Evolutionary conservation across 441 rosid genomes (phyloP).

Genomic region (Theobroma grandiflorum): DNA sequence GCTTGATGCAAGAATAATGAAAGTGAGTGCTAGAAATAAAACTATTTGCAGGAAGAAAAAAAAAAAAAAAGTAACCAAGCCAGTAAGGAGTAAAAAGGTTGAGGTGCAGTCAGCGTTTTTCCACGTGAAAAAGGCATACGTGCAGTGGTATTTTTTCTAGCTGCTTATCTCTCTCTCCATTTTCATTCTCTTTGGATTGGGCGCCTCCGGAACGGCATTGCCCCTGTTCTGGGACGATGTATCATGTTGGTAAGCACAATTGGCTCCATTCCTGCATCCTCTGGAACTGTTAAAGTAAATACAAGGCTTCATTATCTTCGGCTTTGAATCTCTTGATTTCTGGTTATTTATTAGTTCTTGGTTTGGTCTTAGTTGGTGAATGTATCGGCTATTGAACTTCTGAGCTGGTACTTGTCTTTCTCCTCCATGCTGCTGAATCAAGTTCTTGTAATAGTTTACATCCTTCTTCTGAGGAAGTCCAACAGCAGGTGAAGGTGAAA

Average conservation of each 20-base stretch:
- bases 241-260: conserved; percentile 86
- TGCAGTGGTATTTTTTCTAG: conserved; percentile 30
- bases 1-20: conserved; percentile 26
- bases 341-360: conserved; percentile 58
- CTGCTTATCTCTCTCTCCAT: conserved; percentile 87
- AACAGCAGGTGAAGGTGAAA: conserved; percentile 43
- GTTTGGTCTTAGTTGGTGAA: conserved; percentile 53
- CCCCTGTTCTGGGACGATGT: conserved; percentile 58
- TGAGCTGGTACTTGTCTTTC: conserved; percentile 74
- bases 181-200: conserved; percentile 83
- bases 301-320: conserved; percentile 90
- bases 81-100: conserved; percentile 24
- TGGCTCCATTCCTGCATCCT: conserved; percentile 94
- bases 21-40: conserved; percentile 26
- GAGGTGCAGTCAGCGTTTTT: conserved; percentile 39
- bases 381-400: conserved; percentile 48
- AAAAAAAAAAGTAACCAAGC: conserved; percentile 28
- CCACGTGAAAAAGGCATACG: conserved; percentile 31
- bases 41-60: conserved; percentile 33
- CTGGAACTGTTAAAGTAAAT: conserved; percentile 83
- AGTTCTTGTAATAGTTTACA: conserved; percentile 80
- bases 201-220: conserved; percentile 55
- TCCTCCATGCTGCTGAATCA: conserved; percentile 96
- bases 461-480: conserved; percentile 67
- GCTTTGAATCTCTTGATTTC: conserved; percentile 66